phyloP scores from a whole-genome alignment of 2,329 filamentous ascomycete species.

The Ophiosphaerella korrae region DNA sequence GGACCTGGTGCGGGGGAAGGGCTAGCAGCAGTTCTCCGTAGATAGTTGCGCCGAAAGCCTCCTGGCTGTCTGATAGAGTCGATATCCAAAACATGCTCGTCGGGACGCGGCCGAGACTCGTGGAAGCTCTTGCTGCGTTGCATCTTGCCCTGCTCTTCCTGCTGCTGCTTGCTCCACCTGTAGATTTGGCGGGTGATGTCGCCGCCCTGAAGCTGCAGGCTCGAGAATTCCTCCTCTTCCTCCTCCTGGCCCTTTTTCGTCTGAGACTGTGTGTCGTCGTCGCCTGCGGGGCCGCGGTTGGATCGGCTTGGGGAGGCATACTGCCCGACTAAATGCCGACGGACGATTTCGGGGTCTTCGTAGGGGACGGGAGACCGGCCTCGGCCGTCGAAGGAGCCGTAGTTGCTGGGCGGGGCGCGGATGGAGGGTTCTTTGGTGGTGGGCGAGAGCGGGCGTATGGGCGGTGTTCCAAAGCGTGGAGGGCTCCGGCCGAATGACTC shows the following conservation, averaged over 20 bases:
- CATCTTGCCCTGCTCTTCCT: conserved; percentile 66
- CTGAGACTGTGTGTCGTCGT: conserved; percentile 32
- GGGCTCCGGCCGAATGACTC: conserved; percentile 73
- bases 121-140: conserved; percentile 89
- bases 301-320: conserved; percentile 46
- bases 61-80: conserved; percentile 90
- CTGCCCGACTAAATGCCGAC: conserved; percentile 75
- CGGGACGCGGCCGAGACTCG: conserved; percentile 74
- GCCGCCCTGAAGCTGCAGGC: conserved; percentile 87
- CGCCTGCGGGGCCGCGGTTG: conserved; percentile 29
- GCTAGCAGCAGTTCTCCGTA: conserved; percentile 75
- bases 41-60: conserved; percentile 88
- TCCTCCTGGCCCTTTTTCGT: conserved; percentile 52
- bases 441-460: conserved; percentile 64
- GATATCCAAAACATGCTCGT: conserved; percentile 82
- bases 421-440: conserved; percentile 50
- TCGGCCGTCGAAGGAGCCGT: conserved; percentile 82
- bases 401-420: conserved; percentile 69
- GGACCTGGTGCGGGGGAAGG: conserved; percentile 57
- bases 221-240: conserved; percentile 81
- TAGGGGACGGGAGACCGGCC: conserved; percentile 64
- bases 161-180: conserved; percentile 90
- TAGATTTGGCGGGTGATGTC: conserved; percentile 96
- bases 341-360: conserved; percentile 91
- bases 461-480: conserved; percentile 66